Conservation (phyloP, 257 asterid genomes). For the Scutellaria baicalensis region DNA sequence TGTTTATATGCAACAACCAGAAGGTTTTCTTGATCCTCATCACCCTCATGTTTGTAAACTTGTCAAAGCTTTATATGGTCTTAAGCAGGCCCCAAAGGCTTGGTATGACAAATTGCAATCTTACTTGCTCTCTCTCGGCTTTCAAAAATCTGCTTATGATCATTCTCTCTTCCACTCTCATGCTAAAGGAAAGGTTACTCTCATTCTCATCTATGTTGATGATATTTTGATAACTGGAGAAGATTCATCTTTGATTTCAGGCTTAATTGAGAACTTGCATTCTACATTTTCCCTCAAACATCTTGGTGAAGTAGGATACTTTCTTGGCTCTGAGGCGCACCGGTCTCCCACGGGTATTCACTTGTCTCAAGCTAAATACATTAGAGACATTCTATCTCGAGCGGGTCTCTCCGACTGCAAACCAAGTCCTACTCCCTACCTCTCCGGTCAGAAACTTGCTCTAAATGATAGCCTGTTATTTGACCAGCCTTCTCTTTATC, state of each 20-base stretch:
- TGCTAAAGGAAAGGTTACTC: not conserved
- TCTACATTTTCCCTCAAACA: not conserved
- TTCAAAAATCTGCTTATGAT: not conserved
- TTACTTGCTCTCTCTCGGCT: not conserved
- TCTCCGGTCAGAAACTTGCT: no score
- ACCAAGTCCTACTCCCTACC: no score
- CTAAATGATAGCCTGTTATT: no score
- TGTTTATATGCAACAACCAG: not conserved
- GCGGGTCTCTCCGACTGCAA: no score
- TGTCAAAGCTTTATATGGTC: not conserved
- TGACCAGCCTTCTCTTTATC: no score
- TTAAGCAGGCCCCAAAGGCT: not conserved
- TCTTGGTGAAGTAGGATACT: not conserved
- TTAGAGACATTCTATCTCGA: no score
- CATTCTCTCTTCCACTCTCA: not conserved
- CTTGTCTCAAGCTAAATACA: no score
- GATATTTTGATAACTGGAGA: no score
- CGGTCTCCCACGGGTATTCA: no score
- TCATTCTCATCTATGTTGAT: no score
- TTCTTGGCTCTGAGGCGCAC: not conserved
- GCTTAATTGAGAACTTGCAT: no score
- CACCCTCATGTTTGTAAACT: not conserved
- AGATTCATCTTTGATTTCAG: no score
- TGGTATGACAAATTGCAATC: not conserved
- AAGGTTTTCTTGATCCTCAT: not conserved